Percentiles rank a stretch among this genome's conserved stretches.
These are phyloP conservation scores for Triticum urartu DNA, from an alignment of 176 grass and related monocot genomes.

Conservation along the genomic window DNA sequence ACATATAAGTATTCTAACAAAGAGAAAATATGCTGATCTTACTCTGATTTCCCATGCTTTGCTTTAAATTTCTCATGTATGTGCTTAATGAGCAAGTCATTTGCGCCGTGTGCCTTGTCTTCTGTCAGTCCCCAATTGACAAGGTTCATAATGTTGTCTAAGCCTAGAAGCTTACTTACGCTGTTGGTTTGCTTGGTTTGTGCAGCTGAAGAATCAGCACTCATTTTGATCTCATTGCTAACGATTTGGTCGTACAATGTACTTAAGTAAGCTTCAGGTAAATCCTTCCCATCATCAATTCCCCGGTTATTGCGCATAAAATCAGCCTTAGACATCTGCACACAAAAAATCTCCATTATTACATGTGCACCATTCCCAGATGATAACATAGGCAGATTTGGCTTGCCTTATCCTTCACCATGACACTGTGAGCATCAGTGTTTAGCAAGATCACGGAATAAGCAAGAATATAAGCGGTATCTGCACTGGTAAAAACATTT, in stretches of 20 bases:
- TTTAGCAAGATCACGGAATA: constrained; percentile 98
- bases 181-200: constrained; percentile 75
- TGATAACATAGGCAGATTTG: constrained; percentile 15
- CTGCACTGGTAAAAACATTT: constrained; percentile 87
- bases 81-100: constrained; percentile 90
- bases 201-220: constrained; percentile 57
- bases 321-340: constrained; percentile 95
- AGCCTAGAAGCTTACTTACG: constrained; percentile 81
- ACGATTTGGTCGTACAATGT: constrained; percentile 89
- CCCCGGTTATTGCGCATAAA: constrained; percentile 95
- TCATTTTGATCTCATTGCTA: constrained; percentile 99
- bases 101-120: constrained; percentile 89
- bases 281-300: constrained; percentile 96
- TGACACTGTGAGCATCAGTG: constrained; percentile 92
- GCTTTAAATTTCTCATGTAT: constrained; percentile 98
- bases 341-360: constrained; percentile 25
- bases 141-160: constrained; percentile 90
- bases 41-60: constrained; percentile 89
- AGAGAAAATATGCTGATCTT: constrained; percentile 37
- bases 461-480: constrained; percentile 96
- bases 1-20: constrained; percentile 16
- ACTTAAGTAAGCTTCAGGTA: constrained; percentile 85
- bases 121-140: constrained; percentile 83
- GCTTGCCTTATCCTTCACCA: constrained; percentile 92
- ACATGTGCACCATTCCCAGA: neutral